These are phyloP conservation scores for Pleurozium schreberi DNA, from an alignment of 225 moss, liverwort and hornwort species.

Conservation along the genomic window DNA sequence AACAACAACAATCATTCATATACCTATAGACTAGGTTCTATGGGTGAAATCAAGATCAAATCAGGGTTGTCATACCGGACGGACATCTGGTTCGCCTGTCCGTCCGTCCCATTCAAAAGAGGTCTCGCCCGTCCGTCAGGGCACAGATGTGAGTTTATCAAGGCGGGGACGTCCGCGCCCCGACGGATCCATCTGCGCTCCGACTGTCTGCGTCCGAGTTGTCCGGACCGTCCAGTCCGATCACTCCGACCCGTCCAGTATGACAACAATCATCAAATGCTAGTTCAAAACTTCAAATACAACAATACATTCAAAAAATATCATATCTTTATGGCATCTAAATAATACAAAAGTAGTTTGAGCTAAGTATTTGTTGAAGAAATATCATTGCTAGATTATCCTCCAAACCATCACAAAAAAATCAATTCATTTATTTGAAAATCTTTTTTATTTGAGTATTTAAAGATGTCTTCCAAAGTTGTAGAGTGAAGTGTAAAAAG, in stretches of 20 bases:
- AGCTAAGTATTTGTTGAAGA: not conserved
- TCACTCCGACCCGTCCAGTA: no score
- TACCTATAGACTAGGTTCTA: not conserved
- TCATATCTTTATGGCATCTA: not conserved
- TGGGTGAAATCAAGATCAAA: not conserved
- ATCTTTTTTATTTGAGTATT: not conserved
- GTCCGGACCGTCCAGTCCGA: no score
- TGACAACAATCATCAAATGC: no score
- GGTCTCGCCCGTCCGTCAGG: no score
- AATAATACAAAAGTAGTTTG: not conserved
- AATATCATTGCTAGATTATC: no score
- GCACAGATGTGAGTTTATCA: no score
- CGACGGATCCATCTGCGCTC: no score
- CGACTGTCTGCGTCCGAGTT: no score
- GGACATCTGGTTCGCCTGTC: no score
- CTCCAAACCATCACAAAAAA: not conserved
- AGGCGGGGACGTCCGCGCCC: no score
- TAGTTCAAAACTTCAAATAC: not conserved
- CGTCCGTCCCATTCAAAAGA: no score
- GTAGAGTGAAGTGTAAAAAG: not conserved
- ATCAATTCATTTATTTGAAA: not conserved
- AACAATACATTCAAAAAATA: not conserved
- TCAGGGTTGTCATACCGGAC: no score
- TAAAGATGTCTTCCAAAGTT: not conserved
- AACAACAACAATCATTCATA: not conserved